These are phyloP conservation scores for Wallacemonas sp. DNA, from an alignment of 208 protist genomes.

Conservation along the genomic window DNA sequence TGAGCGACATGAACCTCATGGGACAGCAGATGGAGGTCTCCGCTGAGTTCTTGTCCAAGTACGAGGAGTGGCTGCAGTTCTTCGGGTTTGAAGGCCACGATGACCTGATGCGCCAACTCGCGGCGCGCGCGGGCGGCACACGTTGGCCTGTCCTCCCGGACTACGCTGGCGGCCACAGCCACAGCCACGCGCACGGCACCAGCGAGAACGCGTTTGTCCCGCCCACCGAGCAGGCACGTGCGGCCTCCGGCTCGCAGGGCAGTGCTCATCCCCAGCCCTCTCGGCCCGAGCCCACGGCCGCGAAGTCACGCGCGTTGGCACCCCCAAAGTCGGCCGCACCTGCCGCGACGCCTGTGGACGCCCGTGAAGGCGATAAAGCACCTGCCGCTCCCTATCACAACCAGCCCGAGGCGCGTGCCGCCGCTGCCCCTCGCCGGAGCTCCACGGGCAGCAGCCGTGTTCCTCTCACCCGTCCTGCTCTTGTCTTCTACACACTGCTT, in stretches of 20 bases:
- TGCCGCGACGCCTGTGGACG: not conserved
- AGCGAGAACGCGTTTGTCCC: slow-evolving; percentile 20
- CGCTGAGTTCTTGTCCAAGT: slow-evolving; percentile 55
- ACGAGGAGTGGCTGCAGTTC: slow-evolving; percentile 69
- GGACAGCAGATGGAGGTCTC: slow-evolving; percentile 37
- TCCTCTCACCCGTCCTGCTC: not conserved
- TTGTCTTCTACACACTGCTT: slow-evolving; percentile 21
- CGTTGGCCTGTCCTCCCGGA: slow-evolving; percentile 20
- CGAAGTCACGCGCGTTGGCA: not conserved
- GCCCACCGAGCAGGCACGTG: slow-evolving; percentile 24
- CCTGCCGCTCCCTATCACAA: too few relatives aligned
- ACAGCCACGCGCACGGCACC: slow-evolving; percentile 12
- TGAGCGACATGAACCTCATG: slow-evolving; percentile 79
- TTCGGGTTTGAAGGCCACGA: slow-evolving; percentile 53
- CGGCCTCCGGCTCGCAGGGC: too few relatives aligned
- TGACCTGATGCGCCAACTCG: slow-evolving; percentile 46
- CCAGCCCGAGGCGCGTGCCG: not conserved
- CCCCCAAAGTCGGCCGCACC: not conserved
- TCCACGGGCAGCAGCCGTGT: slow-evolving; percentile 1
- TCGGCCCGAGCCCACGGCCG: not conserved
- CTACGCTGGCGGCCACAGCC: slow-evolving; percentile 1
- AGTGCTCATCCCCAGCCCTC: too few relatives aligned
- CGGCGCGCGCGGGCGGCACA: slow-evolving; percentile 20
- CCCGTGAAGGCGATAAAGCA: not conserved
- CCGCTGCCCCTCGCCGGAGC: not conserved